These are phyloP conservation scores for Malus domestica DNA, from an alignment of 306 rosid species.

Conservation along the genomic window DNA sequence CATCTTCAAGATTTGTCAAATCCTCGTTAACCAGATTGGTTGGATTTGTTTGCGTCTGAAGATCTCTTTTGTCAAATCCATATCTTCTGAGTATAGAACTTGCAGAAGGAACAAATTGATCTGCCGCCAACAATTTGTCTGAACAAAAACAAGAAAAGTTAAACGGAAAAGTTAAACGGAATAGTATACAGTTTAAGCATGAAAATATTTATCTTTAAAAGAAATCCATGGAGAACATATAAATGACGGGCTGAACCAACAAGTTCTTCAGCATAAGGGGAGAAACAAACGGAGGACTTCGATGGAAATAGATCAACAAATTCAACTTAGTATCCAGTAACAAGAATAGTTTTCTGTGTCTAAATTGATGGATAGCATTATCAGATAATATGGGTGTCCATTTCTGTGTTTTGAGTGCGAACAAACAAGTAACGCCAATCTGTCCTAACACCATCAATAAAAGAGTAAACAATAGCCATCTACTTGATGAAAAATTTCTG, in stretches of 20 bases:
- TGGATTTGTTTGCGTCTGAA: conserved; percentile 32
- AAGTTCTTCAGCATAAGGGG: not conserved
- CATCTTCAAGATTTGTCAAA: conserved; percentile 23
- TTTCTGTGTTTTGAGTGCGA: not conserved
- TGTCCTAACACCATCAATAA: not conserved
- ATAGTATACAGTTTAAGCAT: not conserved
- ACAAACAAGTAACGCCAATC: not conserved
- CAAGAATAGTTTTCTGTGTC: not conserved
- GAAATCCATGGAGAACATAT: not conserved
- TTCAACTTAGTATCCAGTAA: not conserved
- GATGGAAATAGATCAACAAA: not conserved
- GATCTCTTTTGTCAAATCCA: conserved; percentile 29
- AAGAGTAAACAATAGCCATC: not conserved
- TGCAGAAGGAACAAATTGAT: conserved; percentile 26
- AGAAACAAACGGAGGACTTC: not conserved
- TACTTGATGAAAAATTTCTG: not conserved
- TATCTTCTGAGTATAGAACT: conserved; percentile 25
- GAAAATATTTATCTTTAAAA: not conserved
- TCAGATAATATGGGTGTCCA: not conserved
- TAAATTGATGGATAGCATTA: not conserved
- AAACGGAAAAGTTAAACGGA: not conserved
- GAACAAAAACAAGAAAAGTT: not conserved
- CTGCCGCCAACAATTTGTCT: conserved; percentile 33
- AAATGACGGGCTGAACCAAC: not conserved
- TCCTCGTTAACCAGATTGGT: conserved; percentile 26